Evolutionary conservation across 495 filamentous ascomycete species (phyloP).

Genomic region (Lasiosphaeris hirsuta): DNA sequence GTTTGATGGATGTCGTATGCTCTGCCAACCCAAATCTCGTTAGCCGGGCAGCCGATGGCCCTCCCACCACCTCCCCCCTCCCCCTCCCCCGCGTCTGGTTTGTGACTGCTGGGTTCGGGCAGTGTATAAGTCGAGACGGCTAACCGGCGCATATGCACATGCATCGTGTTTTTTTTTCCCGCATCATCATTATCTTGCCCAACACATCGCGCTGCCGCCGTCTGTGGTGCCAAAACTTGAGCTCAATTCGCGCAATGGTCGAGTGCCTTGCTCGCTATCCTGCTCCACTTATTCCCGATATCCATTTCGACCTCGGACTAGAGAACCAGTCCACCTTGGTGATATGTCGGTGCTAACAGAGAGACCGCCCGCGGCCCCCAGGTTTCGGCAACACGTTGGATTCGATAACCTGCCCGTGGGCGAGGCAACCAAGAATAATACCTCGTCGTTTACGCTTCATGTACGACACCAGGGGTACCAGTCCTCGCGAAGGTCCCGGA

Average conservation of each 20-base stretch:
- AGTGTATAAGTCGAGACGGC: conserved; percentile 8
- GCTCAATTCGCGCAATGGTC: conserved; percentile 16
- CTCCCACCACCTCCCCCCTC: conserved; percentile 2
- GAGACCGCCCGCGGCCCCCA: conserved; percentile 33
- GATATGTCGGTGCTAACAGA: conserved; percentile 45
- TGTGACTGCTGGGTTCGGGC: not conserved
- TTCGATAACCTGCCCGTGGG: conserved; percentile 85
- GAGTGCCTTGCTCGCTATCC: not conserved
- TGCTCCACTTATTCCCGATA: not conserved
- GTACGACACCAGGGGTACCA: conserved; percentile 88
- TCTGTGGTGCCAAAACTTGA: no score
- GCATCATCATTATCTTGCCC: conserved; percentile 2
- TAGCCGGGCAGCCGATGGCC: conserved; percentile 7
- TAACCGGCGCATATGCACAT: conserved; percentile 13
- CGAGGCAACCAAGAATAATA: conserved; percentile 67
- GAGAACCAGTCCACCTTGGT: conserved; percentile 13
- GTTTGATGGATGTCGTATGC: conserved; percentile 24
- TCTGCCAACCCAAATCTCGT: conserved; percentile 13
- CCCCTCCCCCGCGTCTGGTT: conserved; percentile 9
- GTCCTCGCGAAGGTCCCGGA: conserved; percentile 76
- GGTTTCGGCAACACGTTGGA: conserved; percentile 67
- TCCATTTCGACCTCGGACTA: not conserved
- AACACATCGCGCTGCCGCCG: no score
- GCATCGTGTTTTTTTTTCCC: conserved; percentile 18
- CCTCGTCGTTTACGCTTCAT: conserved; percentile 80